phyloP scores from a whole-genome alignment of 352 stramenopile genomes.

The Globisporangium barbulae region DNA sequence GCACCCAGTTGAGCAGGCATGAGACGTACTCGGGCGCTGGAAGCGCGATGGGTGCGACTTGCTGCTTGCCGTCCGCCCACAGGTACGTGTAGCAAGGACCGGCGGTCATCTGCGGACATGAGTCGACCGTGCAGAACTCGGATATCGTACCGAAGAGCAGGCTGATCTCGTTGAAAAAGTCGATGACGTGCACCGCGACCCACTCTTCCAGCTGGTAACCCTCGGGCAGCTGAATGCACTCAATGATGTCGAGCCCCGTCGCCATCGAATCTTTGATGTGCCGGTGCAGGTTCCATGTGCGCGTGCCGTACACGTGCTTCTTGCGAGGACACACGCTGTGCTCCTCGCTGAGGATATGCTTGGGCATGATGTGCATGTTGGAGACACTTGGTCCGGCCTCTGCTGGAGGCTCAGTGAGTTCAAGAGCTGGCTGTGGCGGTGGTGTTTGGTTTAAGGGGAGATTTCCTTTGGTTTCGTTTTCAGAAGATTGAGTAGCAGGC shows the following conservation, averaged over 20 bases:
- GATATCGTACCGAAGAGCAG: conserved; percentile 89
- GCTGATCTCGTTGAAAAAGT: conserved; percentile 94
- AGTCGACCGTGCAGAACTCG: conserved; percentile 66
- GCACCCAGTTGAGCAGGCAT: conserved; percentile 85
- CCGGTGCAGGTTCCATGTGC: conserved; percentile 65
- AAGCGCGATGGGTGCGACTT: conserved; percentile 42
- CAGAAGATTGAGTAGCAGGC: not conserved
- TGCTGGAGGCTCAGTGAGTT: not conserved
- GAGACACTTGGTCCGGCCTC: not conserved
- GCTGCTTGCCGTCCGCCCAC: conserved; percentile 69
- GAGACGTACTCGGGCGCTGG: conserved; percentile 85
- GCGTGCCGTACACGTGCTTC: conserved; percentile 52
- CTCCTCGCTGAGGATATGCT: conserved; percentile 49
- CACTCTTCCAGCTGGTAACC: conserved; percentile 62
- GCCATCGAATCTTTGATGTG: conserved; percentile 73
- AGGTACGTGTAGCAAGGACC: conserved; percentile 87
- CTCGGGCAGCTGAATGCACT: conserved; percentile 66
- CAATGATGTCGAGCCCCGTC: conserved; percentile 43
- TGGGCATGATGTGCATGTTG: conserved; percentile 33
- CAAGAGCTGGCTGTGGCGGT: conserved; percentile 1
- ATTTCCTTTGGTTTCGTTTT: not conserved
- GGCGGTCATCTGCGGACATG: conserved; percentile 70
- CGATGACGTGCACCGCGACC: conserved; percentile 76
- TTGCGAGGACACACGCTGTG: conserved; percentile 51
- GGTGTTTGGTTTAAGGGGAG: not conserved